phyloP scores from a whole-genome alignment of 305 asterid species.

The Striga hermonthica region DNA sequence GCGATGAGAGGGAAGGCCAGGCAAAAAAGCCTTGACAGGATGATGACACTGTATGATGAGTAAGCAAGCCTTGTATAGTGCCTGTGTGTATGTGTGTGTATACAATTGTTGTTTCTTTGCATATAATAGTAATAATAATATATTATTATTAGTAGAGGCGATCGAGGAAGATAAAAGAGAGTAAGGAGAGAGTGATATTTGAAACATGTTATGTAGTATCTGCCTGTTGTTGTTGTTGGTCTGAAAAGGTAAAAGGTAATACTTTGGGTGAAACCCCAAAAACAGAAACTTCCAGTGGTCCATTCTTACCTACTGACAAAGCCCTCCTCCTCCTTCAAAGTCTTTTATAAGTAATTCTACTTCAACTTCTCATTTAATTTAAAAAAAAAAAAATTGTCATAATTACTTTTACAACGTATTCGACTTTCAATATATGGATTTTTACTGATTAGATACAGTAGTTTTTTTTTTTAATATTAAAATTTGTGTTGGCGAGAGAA shows the following conservation, averaged over 20 bases:
- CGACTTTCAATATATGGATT: not conserved
- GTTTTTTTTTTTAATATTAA: not conserved
- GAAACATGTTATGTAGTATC: conserved; percentile 46
- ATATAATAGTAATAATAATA: no score
- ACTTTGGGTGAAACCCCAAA: conserved; percentile 94
- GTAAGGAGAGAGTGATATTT: conserved; percentile 38
- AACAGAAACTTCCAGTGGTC: conserved; percentile 95
- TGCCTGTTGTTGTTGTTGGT: conserved; percentile 66
- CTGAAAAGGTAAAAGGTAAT: conserved; percentile 66
- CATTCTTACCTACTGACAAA: conserved; percentile 71
- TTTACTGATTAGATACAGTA: not conserved
- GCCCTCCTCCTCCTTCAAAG: conserved; percentile 52
- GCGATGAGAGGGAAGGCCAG: no score
- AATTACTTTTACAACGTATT: not conserved
- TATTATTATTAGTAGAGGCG: no score
- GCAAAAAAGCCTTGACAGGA: conserved; percentile 41
- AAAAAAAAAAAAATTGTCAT: not conserved
- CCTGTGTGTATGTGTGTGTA: conserved; percentile 1
- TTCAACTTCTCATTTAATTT: conserved; percentile 26
- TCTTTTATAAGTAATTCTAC: conserved; percentile 49
- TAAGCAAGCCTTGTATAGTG: conserved; percentile 32
- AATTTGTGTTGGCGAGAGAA: not conserved
- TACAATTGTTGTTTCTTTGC: no score
- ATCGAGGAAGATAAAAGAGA: conserved; percentile 38
- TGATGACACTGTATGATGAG: conserved; percentile 50